Percentiles rank a stretch among this genome's conserved stretches.
phyloP scores from a whole-genome alignment of 1,284 basidiomycete species.

The Singerocomus inundabilis region DNA sequence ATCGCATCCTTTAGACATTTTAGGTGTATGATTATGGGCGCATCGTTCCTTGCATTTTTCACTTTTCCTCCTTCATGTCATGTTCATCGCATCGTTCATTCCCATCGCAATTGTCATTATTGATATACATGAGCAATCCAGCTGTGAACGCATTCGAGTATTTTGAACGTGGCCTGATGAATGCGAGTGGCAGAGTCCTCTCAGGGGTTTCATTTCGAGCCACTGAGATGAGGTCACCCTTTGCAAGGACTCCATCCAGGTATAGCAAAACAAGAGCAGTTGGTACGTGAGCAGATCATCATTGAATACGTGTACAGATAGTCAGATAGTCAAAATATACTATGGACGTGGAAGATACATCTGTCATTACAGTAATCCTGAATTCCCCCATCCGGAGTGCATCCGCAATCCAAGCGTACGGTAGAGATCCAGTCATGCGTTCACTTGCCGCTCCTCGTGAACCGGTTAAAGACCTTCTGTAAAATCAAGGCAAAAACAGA shows the following conservation, averaged over 20 bases:
- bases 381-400: neutral
- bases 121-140: slow-evolving; percentile 21
- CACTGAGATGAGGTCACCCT: neutral
- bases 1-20: slow-evolving; percentile 3
- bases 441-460: slow-evolving; percentile 26
- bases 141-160: slow-evolving; percentile 13
- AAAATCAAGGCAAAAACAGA: slow-evolving; percentile 11
- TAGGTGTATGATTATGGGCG: slow-evolving; percentile 26
- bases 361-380: neutral
- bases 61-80: neutral
- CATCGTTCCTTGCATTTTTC: neutral
- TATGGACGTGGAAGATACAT: neutral
- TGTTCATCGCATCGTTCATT: neutral
- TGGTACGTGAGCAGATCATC: neutral
- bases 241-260: too few species aligned
- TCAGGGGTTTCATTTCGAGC: neutral
- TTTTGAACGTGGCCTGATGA: neutral
- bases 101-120: slow-evolving; percentile 17
- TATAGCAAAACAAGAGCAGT: neutral
- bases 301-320: slow-evolving; percentile 8
- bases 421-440: neutral
- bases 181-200: neutral
- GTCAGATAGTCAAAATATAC: neutral
- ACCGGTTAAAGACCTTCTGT: slow-evolving; percentile 30
- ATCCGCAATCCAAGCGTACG: neutral